phyloP scores from a whole-genome alignment of 1,284 basidiomycete genomes.

The Apiotrichum domesticum region DNA sequence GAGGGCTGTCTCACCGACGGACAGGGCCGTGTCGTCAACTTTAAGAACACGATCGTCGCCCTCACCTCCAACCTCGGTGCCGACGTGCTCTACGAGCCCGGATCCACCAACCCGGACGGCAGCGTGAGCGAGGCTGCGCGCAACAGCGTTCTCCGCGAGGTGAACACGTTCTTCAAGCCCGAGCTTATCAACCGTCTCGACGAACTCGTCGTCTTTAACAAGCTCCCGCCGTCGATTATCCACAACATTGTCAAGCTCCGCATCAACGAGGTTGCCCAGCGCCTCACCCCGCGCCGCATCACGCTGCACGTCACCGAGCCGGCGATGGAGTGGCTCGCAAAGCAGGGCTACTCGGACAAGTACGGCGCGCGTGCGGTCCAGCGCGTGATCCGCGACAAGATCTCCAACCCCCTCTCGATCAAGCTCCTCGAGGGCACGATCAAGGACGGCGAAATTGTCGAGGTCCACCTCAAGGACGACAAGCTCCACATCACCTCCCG shows the following conservation, averaged over 20 bases:
- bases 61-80: conserved; percentile 88
- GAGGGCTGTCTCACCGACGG: conserved; percentile 80
- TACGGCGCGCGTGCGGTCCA: conserved; percentile 82
- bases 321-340: conserved; percentile 67
- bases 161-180: conserved; percentile 75
- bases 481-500: conserved; percentile 25
- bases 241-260: conserved; percentile 70
- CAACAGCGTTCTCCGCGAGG: conserved; percentile 66
- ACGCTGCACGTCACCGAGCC: conserved; percentile 61
- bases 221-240: conserved; percentile 67
- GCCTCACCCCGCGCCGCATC: conserved; percentile 63
- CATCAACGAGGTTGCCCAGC: conserved; percentile 63
- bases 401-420: conserved; percentile 70
- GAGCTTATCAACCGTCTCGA: conserved; percentile 87
- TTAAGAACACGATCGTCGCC: conserved; percentile 78
- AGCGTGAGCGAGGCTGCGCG: conserved; percentile 61
- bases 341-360: conserved; percentile 73
- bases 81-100: conserved; percentile 64
- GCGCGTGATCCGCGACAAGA: conserved; percentile 67
- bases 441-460: conserved; percentile 63
- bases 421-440: conserved; percentile 69
- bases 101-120: conserved; percentile 62
- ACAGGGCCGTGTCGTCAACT: conserved; percentile 43
- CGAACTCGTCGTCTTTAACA: conserved; percentile 83
- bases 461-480: conserved; percentile 52